Base-by-base conservation (phyloP, 2,329 filamentous ascomycete species). In the Plectosphaerella sp. region DNA sequence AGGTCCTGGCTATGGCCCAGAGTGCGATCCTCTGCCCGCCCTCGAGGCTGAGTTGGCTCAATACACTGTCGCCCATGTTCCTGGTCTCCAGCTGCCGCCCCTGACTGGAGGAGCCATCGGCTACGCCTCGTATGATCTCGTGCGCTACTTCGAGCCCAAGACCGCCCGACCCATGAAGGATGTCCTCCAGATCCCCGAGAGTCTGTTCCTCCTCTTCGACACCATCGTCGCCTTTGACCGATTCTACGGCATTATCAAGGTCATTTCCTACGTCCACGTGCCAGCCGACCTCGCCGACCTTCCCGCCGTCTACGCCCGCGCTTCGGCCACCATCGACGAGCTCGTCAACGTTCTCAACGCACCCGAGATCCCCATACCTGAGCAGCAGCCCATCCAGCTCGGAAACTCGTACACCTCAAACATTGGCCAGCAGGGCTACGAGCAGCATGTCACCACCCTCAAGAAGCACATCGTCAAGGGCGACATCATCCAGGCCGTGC, bases 401-500 rank as follows among this genome's bases (percentile, higher is more conserved):
- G 80, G 87, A 54, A 84, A 91, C 62, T 79, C 93, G 62, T 96
- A 94, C 69, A 89, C 81, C 16, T 97, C 93, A 58, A 99, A 99
- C 71, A 89, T 97, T 61, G 94, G 94, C 18, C 88, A 82, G 56
- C 77, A 80, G 45, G 94, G 94, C 37, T 99, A 99, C 72, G 91
- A 97, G 73, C 75, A 72, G n/a, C 93, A 97, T 67, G 94, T 99
- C 51, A 86, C 82, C 22, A 77, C 73, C 46, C 78, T 99, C 54
- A 97, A 97, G 76, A 79, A 91, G 71, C 93, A 97, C 76, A 97
- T 99, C 61, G 80, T 84, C 61, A 80, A 83, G 57, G 94, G 94
- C 60, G 91, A 97, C 75, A 97, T 99, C 66, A 97, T 99, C 72
- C 94, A 99, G 70, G 91, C 91, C 1, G 94, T 99, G 15, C 94